Percentiles rank a stretch among this genome's conserved stretches.
These are phyloP conservation scores for Lasiodiplodia citricola DNA, from an alignment of 2,329 filamentous ascomycete species.

Conservation along the genomic window DNA sequence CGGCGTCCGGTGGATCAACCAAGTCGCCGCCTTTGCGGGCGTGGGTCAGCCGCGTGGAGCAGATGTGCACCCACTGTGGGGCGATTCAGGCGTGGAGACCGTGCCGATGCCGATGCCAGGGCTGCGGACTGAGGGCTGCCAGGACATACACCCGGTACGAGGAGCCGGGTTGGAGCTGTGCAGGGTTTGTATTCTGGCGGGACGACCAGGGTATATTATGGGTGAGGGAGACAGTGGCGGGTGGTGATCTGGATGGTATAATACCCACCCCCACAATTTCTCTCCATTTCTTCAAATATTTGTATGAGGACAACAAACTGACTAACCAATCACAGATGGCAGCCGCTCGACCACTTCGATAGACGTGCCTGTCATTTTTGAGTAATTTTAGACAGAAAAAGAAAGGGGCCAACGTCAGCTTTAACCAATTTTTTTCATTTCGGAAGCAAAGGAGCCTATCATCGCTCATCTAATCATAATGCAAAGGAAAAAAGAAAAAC, in stretches of 20 bases:
- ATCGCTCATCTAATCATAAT: conserved; percentile 13
- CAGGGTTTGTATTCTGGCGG: conserved; percentile 17
- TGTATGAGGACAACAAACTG: not conserved
- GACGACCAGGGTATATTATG: conserved; percentile 26
- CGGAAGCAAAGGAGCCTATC: not conserved
- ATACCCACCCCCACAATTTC: not conserved
- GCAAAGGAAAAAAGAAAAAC: conserved; percentile 5
- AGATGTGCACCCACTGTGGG: conserved; percentile 45
- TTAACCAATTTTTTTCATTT: not conserved
- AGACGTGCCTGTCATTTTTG: conserved; percentile 10
- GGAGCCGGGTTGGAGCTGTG: conserved; percentile 8
- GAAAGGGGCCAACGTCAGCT: not conserved
- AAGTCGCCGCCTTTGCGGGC: not conserved
- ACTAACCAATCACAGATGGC: not conserved
- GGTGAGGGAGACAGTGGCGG: conserved; percentile 33
- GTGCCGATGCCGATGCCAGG: conserved; percentile 40
- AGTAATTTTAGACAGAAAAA: not conserved
- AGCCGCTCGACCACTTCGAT: not conserved
- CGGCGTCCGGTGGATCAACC: not conserved
- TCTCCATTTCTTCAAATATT: not conserved
- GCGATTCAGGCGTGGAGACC: conserved; percentile 34
- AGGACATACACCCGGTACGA: conserved; percentile 39
- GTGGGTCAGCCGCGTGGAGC: conserved; percentile 33
- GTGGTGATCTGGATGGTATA: not conserved
- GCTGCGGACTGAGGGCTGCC: conserved; percentile 36